Evolutionary conservation across 495 filamentous ascomycete species (phyloP).

Genomic region (Xylaria nigripes): DNA sequence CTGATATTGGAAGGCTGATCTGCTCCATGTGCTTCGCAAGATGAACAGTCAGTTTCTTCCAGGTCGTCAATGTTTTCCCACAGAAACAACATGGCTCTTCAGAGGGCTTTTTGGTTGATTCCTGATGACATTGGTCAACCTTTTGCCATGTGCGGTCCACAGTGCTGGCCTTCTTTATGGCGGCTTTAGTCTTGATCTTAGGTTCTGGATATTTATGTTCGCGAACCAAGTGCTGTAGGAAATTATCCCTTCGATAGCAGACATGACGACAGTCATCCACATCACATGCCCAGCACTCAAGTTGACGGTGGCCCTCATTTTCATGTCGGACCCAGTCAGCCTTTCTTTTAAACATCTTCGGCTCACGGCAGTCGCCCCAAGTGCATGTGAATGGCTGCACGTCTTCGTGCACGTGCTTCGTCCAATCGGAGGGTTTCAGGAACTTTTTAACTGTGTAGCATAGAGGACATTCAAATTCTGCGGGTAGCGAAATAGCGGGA

Average conservation of each 20-base stretch:
- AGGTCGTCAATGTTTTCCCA: conserved; percentile 68
- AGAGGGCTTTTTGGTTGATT: conserved; percentile 54
- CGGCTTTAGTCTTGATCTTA: conserved; percentile 52
- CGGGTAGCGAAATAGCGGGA: conserved; percentile 68
- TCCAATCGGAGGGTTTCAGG: conserved; percentile 95
- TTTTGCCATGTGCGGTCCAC: conserved; percentile 62
- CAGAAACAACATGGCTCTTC: conserved; percentile 92
- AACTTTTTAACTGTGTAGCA: conserved; percentile 89
- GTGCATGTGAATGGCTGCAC: conserved; percentile 94
- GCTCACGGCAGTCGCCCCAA: conserved; percentile 72
- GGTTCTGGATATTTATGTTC: conserved; percentile 88
- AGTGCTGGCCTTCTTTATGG: conserved; percentile 45
- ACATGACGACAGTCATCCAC: conserved; percentile 71
- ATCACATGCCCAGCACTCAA: conserved; percentile 89
- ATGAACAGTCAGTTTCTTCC: conserved; percentile 93
- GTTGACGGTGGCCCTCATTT: conserved; percentile 83
- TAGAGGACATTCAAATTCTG: conserved; percentile 85
- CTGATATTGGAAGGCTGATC: conserved; percentile 77
- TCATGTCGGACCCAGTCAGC: conserved; percentile 97
- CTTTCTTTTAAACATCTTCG: conserved; percentile 94
- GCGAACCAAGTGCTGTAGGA: conserved; percentile 87
- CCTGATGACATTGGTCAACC: conserved; percentile 71
- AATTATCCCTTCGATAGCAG: conserved; percentile 92
- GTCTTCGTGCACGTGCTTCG: conserved; percentile 95
- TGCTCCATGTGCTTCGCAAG: conserved; percentile 96